phyloP scores from a whole-genome alignment of 208 protist genomes.

The Leptomonas seymouri region DNA sequence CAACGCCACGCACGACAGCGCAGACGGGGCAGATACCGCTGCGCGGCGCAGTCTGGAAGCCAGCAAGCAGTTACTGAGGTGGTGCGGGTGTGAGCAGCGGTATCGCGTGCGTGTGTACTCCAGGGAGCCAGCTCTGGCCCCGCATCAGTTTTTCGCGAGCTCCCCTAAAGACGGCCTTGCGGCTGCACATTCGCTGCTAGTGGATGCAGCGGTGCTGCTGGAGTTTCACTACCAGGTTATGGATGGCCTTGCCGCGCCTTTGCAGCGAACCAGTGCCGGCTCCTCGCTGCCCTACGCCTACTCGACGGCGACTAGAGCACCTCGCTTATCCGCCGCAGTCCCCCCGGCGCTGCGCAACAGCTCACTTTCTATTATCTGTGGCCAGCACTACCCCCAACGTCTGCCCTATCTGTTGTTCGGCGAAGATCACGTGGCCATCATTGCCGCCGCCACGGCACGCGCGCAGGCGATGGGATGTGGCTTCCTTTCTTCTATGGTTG shows the following conservation, averaged over 20 bases:
- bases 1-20: background rate
- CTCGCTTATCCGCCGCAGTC: background rate
- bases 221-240: conserved; percentile 13
- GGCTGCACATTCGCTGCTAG: conserved; percentile 14
- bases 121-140: conserved; percentile 5
- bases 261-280: background rate
- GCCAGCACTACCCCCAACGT: conserved; percentile 9
- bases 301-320: background rate
- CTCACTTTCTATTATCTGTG: background rate
- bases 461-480: background rate
- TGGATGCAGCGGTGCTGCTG: conserved; percentile 19
- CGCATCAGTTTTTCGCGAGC: conserved; percentile 12
- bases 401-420: conserved; percentile 24
- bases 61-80: conserved; percentile 4
- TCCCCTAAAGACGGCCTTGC: conserved; percentile 22
- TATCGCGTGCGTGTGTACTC: conserved; percentile 15
- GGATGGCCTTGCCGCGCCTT: background rate
- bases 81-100: conserved; percentile 1
- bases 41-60: conserved; percentile 9
- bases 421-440: background rate
- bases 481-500: background rate
- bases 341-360: background rate
- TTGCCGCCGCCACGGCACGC: conserved; percentile 10
- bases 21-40: background rate
- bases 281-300: background rate